These are phyloP conservation scores for Cantharellus cinnabarinus DNA, from an alignment of 768 basidiomycete genomes.

Conservation along the genomic window DNA sequence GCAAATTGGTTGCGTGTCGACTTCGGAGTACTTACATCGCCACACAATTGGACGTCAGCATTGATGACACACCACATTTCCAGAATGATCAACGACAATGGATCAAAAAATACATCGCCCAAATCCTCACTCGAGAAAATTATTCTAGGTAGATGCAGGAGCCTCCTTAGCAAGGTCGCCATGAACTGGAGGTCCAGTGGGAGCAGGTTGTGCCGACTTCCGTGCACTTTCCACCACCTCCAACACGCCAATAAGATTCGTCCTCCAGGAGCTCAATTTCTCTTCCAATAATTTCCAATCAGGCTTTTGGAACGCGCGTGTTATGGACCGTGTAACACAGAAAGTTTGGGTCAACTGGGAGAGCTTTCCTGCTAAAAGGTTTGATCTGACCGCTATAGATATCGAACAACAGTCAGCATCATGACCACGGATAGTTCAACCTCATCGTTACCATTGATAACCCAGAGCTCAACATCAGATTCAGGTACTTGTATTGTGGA, in stretches of 20 bases:
- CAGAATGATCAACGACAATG: too few relatives aligned
- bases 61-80: too few relatives aligned
- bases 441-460: conserved; percentile 48
- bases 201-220: not conserved
- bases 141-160: not conserved
- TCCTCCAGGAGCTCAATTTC: conserved; percentile 57
- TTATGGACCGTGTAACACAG: conserved; percentile 49
- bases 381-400: conserved; percentile 50
- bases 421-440: not conserved
- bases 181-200: not conserved
- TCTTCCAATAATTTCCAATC: conserved; percentile 69
- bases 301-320: conserved; percentile 52
- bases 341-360: conserved; percentile 60
- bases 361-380: conserved; percentile 62
- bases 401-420: not conserved
- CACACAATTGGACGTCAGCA: too few relatives aligned
- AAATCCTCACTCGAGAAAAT: not conserved
- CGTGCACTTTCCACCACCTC: conserved; percentile 30
- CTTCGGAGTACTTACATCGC: too few relatives aligned
- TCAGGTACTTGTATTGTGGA: conserved; percentile 41
- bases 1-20: too few relatives aligned
- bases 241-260: conserved; percentile 43
- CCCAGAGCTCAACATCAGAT: conserved; percentile 64
- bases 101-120: not conserved
- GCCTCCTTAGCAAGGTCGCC: not conserved